Evolutionary conservation across 495 filamentous ascomycete genomes (phyloP).

Genomic region (Penicillium steckii): DNA sequence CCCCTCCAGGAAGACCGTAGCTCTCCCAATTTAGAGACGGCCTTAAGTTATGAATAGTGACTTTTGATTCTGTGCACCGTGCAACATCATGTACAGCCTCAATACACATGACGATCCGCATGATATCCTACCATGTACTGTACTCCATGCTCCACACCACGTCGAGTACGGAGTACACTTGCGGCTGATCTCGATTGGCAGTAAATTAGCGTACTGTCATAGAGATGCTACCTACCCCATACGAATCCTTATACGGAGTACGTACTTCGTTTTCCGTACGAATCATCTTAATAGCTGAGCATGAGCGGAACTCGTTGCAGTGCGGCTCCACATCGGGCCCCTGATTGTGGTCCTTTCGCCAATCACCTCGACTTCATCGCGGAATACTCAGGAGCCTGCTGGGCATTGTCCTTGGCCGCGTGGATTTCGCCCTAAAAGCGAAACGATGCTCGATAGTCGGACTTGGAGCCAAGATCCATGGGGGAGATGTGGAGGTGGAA

Average conservation of each 20-base stretch:
- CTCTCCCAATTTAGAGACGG: too few species aligned
- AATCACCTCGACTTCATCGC: not conserved
- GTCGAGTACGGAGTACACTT: not conserved
- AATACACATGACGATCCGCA: too few species aligned
- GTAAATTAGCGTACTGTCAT: too few species aligned
- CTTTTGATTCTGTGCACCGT: too few species aligned
- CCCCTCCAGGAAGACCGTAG: too few species aligned
- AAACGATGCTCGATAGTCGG: not conserved
- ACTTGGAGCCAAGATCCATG: not conserved
- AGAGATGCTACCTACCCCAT: not conserved
- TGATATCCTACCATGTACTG: too few species aligned
- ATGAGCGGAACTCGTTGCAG: slow-evolving; percentile 3
- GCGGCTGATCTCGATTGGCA: not conserved
- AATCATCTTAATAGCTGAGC: too few species aligned
- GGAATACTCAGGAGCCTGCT: not conserved
- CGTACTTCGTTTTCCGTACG: too few species aligned
- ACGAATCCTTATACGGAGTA: not conserved
- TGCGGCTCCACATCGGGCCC: slow-evolving; percentile 4
- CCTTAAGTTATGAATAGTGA: too few species aligned
- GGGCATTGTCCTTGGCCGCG: not conserved
- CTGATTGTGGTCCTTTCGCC: not conserved
- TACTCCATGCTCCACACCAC: too few species aligned
- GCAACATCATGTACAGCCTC: too few species aligned
- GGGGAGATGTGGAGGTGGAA: not conserved
- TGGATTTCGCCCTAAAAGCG: not conserved